phyloP scores from a whole-genome alignment of 495 filamentous ascomycete genomes.

The Neurospora tetrasperma region DNA sequence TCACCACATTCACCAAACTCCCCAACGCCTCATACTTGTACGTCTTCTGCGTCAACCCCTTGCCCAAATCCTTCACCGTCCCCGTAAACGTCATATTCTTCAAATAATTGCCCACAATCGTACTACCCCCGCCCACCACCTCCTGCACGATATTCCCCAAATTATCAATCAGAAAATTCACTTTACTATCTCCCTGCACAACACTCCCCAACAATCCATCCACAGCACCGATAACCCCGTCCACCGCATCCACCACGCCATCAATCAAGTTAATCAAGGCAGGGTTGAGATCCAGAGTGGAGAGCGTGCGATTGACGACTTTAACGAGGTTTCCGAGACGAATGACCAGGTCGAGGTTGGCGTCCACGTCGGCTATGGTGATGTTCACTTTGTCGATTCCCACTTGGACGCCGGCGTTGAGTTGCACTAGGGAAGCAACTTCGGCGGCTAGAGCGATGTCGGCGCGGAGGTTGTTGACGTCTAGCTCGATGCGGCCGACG shows the following conservation, averaged over 20 bases:
- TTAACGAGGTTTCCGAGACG: constrained; percentile 46
- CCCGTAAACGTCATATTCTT: constrained; percentile 50
- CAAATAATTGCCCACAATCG: constrained; percentile 44
- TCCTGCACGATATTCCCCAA: constrained; percentile 49
- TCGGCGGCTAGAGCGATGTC: constrained; percentile 48
- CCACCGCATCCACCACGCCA: constrained; percentile 38
- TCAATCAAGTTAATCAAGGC: constrained; percentile 44
- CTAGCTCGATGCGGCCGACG: constrained; percentile 45
- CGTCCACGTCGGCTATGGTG: constrained; percentile 47
- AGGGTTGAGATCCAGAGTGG: constrained; percentile 46
- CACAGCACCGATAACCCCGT: constrained; percentile 41
- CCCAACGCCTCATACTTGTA: constrained; percentile 41
- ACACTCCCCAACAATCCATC: constrained; percentile 45
- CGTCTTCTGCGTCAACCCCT: constrained; percentile 43
- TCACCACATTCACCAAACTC: constrained; percentile 48
- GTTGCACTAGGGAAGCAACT: constrained; percentile 40
- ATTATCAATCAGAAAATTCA: constrained; percentile 48
- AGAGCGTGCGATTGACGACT: constrained; percentile 47
- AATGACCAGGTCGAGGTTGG: constrained; percentile 45
- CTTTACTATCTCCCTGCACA: constrained; percentile 38
- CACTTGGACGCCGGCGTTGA: constrained; percentile 46
- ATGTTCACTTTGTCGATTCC: constrained; percentile 46
- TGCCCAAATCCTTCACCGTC: constrained; percentile 27
- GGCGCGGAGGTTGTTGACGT: constrained; percentile 42
- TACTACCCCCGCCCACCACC: constrained; percentile 33